Conservation (phyloP, 2,329 filamentous ascomycete species). For the Neonectria sp. region DNA sequence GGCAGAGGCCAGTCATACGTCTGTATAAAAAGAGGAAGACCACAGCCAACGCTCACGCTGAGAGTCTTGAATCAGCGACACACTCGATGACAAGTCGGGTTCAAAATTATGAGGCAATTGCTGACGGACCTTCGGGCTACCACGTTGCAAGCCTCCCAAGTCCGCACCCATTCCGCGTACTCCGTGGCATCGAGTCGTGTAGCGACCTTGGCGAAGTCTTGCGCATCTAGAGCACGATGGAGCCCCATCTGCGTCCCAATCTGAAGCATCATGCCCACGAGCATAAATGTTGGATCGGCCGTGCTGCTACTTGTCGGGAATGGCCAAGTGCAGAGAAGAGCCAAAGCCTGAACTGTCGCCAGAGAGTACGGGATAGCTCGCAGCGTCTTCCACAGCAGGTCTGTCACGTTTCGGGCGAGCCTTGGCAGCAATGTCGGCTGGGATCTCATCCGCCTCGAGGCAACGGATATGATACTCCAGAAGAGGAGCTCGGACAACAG, state of each 20-base stretch:
- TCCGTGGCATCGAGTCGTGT: slow-evolving; percentile 10
- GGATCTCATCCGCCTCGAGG: slow-evolving; percentile 6
- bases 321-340: slow-evolving; percentile 48
- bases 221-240: slow-evolving; percentile 41
- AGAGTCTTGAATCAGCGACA: neutral
- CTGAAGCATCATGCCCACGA: slow-evolving; percentile 48
- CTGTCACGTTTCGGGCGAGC: slow-evolving; percentile 23
- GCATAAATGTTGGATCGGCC: slow-evolving; percentile 44
- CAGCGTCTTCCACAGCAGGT: slow-evolving; percentile 28
- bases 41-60: slow-evolving; percentile 24
- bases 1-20: neutral
- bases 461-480: slow-evolving; percentile 27
- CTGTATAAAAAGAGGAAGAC: slow-evolving; percentile 18
- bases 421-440: slow-evolving; percentile 25
- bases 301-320: slow-evolving; percentile 43
- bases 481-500: slow-evolving; percentile 20
- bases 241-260: slow-evolving; percentile 46
- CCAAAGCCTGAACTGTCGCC: slow-evolving; percentile 40
- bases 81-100: too few species aligned
- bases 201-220: slow-evolving; percentile 35
- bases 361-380: slow-evolving; percentile 23
- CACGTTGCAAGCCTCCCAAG: slow-evolving; percentile 30
- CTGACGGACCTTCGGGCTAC: slow-evolving; percentile 15
- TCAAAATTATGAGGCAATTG: too few species aligned
- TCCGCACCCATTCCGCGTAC: slow-evolving; percentile 22